Evolutionary conservation across 805 yeast species (phyloP).

Genomic region (Nakazawaea populi): DNA sequence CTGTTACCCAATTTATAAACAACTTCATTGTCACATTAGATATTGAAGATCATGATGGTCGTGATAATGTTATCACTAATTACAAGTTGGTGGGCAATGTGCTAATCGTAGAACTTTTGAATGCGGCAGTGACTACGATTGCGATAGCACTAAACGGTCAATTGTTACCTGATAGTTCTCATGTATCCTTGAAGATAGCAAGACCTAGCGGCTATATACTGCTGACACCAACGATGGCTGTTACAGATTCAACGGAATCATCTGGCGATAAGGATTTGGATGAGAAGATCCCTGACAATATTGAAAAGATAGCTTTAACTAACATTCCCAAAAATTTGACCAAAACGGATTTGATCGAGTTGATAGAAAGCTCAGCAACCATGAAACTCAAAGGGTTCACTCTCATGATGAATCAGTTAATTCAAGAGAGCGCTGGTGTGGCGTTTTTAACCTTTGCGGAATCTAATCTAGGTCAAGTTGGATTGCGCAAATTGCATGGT

Average conservation of each 20-base stretch:
- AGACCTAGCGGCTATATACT: conserved; percentile 42
- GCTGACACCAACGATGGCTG: conserved; percentile 5
- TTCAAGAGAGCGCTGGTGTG: conserved; percentile 49
- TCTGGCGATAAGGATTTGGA: neutral
- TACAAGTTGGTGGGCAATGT: conserved; percentile 23
- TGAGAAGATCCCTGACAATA: conserved; percentile 31
- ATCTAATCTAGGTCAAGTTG: conserved; percentile 20
- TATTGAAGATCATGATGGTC: conserved; percentile 30
- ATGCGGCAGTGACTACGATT: conserved; percentile 49
- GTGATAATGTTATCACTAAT: conserved; percentile 27
- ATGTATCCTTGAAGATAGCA: conserved; percentile 24
- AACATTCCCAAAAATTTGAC: conserved; percentile 37
- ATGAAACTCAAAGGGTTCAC: conserved; percentile 32
- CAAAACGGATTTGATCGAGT: conserved; percentile 36
- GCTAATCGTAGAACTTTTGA: conserved; percentile 46
- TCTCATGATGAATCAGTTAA: conserved; percentile 38
- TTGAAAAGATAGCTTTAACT: conserved; percentile 39
- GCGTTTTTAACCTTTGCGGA: conserved; percentile 45
- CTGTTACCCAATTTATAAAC: conserved; percentile 39
- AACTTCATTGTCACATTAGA: conserved; percentile 38
- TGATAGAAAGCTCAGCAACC: conserved; percentile 30
- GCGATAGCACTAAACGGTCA: conserved; percentile 37
- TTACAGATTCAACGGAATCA: neutral
- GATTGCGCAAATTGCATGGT: conserved; percentile 29
- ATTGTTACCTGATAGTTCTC: conserved; percentile 20